Conservation (phyloP, 768 basidiomycete genomes). For the Boletus huronensis region DNA sequence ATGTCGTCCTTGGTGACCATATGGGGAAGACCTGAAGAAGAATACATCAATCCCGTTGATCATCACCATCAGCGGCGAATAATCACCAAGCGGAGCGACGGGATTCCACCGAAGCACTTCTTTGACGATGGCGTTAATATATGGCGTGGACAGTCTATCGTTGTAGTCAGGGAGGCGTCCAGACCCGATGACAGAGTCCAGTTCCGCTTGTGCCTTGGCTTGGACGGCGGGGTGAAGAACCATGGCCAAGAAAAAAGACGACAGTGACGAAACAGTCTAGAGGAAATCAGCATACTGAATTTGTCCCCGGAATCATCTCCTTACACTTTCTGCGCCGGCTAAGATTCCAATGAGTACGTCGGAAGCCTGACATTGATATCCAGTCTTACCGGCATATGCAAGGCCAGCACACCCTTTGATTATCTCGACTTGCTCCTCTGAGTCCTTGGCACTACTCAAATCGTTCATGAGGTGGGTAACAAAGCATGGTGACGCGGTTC, state of each 20-base stretch:
- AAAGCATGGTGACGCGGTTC: slow-evolving; percentile 32
- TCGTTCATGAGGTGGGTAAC: slow-evolving; percentile 28
- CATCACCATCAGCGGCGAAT: slow-evolving; percentile 9
- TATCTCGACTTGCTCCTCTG: slow-evolving; percentile 28
- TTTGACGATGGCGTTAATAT: slow-evolving; percentile 29
- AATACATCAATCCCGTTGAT: slow-evolving; percentile 10
- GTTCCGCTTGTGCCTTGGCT: slow-evolving; percentile 29
- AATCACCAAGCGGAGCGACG: slow-evolving; percentile 33
- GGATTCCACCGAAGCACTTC: slow-evolving; percentile 34
- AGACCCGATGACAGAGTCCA: slow-evolving; percentile 24
- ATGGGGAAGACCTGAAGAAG: slow-evolving; percentile 28
- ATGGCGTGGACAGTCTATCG: slow-evolving; percentile 25
- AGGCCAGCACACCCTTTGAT: slow-evolving; percentile 44
- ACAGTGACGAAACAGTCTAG: slow-evolving; percentile 30
- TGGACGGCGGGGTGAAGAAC: slow-evolving; percentile 28
- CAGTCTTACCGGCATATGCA: slow-evolving; percentile 41
- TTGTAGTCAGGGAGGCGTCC: slow-evolving; percentile 33
- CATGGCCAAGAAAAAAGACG: slow-evolving; percentile 32
- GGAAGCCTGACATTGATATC: background rate
- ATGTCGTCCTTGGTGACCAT: slow-evolving; percentile 32
- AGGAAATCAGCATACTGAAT: background rate
- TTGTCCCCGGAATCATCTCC: background rate
- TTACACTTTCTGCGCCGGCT: slow-evolving; percentile 42
- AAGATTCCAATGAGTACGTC: slow-evolving; percentile 1
- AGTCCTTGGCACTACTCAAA: slow-evolving; percentile 8